A percentile compares a stretch with the other conserved stretches of the same genome.
Conservation (phyloP, 2,329 filamentous ascomycete genomes). For the Aureobasidium melanogenum region DNA sequence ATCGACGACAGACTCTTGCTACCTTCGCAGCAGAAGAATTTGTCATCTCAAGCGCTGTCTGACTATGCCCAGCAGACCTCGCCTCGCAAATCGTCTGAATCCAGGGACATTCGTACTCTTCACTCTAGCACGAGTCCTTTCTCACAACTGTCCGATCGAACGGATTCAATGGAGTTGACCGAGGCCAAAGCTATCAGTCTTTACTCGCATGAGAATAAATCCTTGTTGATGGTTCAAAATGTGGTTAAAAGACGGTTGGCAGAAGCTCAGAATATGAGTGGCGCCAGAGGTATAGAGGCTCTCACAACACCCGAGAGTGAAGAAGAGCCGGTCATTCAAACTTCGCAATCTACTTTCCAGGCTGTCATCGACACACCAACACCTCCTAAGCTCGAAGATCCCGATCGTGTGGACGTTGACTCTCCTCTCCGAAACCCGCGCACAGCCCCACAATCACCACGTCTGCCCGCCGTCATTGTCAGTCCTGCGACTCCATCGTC, state of each 20-base stretch:
- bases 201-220: constrained; percentile 55
- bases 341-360: constrained; percentile 11
- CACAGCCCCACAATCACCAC: constrained; percentile 47
- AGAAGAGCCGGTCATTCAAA: background rate
- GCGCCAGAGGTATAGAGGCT: background rate
- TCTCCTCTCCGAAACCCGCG: constrained; percentile 53
- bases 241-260: background rate
- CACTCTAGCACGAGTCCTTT: constrained; percentile 13
- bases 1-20: background rate
- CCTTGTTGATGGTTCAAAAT: constrained; percentile 55
- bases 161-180: constrained; percentile 47
- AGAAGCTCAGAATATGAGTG: background rate
- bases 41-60: background rate
- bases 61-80: background rate
- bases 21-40: background rate
- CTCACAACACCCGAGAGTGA: background rate
- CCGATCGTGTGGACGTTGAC: constrained; percentile 30
- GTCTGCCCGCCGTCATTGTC: constrained; percentile 35
- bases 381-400: constrained; percentile 4
- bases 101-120: constrained; percentile 5
- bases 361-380: constrained; percentile 15
- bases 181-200: constrained; percentile 54
- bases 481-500: constrained; percentile 45
- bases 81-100: constrained; percentile 11
- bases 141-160: constrained; percentile 32